Evolutionary conservation across 495 filamentous ascomycete species (phyloP).

Genomic region (Parmelia sp.): DNA sequence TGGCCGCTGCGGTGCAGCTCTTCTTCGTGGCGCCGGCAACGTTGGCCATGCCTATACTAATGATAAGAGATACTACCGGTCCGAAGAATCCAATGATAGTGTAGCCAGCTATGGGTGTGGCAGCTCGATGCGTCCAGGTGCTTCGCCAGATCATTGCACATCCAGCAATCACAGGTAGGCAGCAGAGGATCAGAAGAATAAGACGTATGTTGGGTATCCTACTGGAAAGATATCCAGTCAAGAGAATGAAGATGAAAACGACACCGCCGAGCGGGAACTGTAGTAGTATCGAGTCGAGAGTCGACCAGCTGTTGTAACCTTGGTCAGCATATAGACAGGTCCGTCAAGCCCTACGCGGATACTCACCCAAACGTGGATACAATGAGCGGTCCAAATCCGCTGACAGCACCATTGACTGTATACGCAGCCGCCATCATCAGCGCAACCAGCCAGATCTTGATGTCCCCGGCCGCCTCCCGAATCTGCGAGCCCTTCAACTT

Average conservation of each 20-base stretch:
- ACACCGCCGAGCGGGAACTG: slow-evolving; percentile 67
- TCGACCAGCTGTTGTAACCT: slow-evolving; percentile 37
- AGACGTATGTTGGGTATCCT: slow-evolving; percentile 57
- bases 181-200: slow-evolving; percentile 55
- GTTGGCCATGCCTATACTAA: slow-evolving; percentile 63
- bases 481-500: slow-evolving; percentile 46
- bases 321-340: not conserved
- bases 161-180: slow-evolving; percentile 66
- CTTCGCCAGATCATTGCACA: slow-evolving; percentile 70
- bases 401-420: slow-evolving; percentile 69
- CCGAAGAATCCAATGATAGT: slow-evolving; percentile 66
- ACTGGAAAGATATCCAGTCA: slow-evolving; percentile 56
- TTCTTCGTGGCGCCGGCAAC: slow-evolving; percentile 76
- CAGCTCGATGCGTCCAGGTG: slow-evolving; percentile 55
- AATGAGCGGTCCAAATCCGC: slow-evolving; percentile 69
- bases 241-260: slow-evolving; percentile 56
- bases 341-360: not conserved
- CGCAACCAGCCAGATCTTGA: slow-evolving; percentile 48
- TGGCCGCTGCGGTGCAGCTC: slow-evolving; percentile 61
- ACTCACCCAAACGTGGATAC: slow-evolving; percentile 60
- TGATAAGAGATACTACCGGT: slow-evolving; percentile 56
- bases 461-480: slow-evolving; percentile 42
- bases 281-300: slow-evolving; percentile 60
- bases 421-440: slow-evolving; percentile 57
- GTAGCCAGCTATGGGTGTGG: slow-evolving; percentile 60